Base-by-base conservation (phyloP, 345 rosid genomes). In the Salix brachista region DNA sequence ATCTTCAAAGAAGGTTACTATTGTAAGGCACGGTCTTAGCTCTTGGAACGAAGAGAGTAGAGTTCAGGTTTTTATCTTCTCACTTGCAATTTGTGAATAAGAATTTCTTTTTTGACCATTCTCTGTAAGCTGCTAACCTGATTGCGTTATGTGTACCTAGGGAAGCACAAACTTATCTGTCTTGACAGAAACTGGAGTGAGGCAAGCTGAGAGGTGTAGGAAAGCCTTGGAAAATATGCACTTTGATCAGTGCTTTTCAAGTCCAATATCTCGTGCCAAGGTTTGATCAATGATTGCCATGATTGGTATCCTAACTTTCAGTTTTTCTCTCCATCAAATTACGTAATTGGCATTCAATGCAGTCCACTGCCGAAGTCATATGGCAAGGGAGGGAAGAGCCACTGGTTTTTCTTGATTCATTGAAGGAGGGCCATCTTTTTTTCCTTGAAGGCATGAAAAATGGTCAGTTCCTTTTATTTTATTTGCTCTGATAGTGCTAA, bases 391-490 rank as follows among this genome's bases (percentile, higher is more conserved):
- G 87, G 84, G 90, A 90, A 36, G 82, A 83, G 72, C 89, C 87
- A 34, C 17, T 90, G 74, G 86, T 85, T 77, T 90, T 85, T 78
- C 91, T 90, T 2, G 91, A 90, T 82, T 90, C 89, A 39, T 66
- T 88, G 84, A 87, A 87, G 83, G 88, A 90, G 77, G 90, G 87
- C 60, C 93, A 88, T 83, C 79, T 90, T 18, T 88, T 80, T 48
- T 87, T 41, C 80, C 93, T 90, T 36, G 91, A 90, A 84, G 93
- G 93, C 85, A 87, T 90, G 90, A 90, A 72, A 90, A 90, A 87
- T 85, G 91, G 91, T 87, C 87, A 69, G 88, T 83, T 72, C 71
- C 37, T 65, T n/a, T 71, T 65, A 36, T 37, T 26, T 41, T 39
- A 52, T 64, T 75, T 71, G 46, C 56, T 70, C 19, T 1, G n/a